Percentiles rank a stretch among this genome's conserved stretches.
These are phyloP conservation scores for Phialemoniopsis sp. DNA, from an alignment of 2,329 filamentous ascomycete species.

Conservation along the genomic window DNA sequence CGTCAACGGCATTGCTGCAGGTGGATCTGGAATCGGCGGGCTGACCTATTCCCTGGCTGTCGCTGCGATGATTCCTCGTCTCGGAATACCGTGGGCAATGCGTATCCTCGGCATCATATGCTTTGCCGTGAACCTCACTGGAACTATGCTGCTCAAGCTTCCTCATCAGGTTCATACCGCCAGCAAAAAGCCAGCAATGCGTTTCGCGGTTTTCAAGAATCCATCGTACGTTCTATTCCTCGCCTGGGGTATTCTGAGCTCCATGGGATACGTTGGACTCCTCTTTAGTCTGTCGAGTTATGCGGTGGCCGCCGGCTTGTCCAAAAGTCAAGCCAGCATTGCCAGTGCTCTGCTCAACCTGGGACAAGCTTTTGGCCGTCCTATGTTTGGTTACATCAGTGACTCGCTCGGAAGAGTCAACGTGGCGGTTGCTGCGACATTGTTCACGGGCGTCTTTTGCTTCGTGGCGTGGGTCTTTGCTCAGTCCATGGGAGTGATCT, in stretches of 20 bases:
- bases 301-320: slow-evolving; percentile 52
- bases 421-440: too few relatives aligned
- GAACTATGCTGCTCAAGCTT: slow-evolving; percentile 34
- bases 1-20: slow-evolving; percentile 51
- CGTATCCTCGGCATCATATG: slow-evolving; percentile 42
- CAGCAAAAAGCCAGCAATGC: too few relatives aligned
- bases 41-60: slow-evolving; percentile 12
- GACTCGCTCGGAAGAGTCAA: slow-evolving; percentile 28
- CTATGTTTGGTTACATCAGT: slow-evolving; percentile 57
- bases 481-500: too few relatives aligned
- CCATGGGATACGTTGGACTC: slow-evolving; percentile 61
- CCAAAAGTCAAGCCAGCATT: slow-evolving; percentile 52
- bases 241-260: slow-evolving; percentile 53
- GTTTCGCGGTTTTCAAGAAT: too few relatives aligned
- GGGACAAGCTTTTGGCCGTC: slow-evolving; percentile 53
- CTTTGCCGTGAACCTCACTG: slow-evolving; percentile 48
- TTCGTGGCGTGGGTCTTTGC: too few relatives aligned
- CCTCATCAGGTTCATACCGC: too few relatives aligned
- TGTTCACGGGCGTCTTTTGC: too few relatives aligned
- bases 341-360: slow-evolving; percentile 58
- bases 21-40: slow-evolving; percentile 24
- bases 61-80: slow-evolving; percentile 50
- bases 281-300: slow-evolving; percentile 62
- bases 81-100: slow-evolving; percentile 53
- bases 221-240: slow-evolving; percentile 34